Conservation (phyloP, 768 basidiomycete species). For the Leccinum truebloodii region DNA sequence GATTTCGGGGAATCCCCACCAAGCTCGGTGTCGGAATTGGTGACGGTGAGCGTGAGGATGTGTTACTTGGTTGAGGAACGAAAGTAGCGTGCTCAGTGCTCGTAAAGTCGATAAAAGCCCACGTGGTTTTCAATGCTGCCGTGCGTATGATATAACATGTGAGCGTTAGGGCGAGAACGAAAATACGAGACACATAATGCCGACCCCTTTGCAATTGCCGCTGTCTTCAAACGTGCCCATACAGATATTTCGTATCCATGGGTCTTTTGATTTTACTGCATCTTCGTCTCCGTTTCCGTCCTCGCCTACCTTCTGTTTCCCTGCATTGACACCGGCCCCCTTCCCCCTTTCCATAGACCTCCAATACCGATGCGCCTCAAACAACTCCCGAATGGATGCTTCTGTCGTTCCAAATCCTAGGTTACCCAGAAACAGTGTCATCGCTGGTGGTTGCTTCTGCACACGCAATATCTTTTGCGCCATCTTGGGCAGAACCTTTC, state of each 20-base stretch:
- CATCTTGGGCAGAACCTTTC: constrained; percentile 53
- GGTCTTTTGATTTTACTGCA: constrained; percentile 29
- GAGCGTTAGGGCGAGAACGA: background rate
- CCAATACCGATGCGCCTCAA: constrained; percentile 58
- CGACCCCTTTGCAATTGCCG: constrained; percentile 91
- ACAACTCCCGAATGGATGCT: constrained; percentile 62
- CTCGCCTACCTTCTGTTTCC: constrained; percentile 16
- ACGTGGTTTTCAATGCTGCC: constrained; percentile 46
- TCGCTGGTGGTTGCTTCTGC: constrained; percentile 83
- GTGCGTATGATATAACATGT: background rate
- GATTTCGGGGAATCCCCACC: constrained; percentile 52
- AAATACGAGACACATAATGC: constrained; percentile 24
- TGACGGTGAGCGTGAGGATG: too few species aligned
- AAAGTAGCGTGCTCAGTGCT: constrained; percentile 50
- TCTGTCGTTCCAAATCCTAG: constrained; percentile 90
- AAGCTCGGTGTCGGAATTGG: too few species aligned
- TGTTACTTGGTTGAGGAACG: too few species aligned
- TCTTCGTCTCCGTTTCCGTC: background rate
- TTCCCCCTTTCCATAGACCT: constrained; percentile 36
- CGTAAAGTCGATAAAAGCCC: constrained; percentile 92
- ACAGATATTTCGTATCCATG: constrained; percentile 78
- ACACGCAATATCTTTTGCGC: constrained; percentile 73
- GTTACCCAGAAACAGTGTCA: constrained; percentile 92
- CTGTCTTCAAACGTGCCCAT: constrained; percentile 97
- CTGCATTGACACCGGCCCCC: constrained; percentile 33